Evolutionary conservation across 78 protist species (phyloP).

Genomic region (Speleostelium caveatum): DNA sequence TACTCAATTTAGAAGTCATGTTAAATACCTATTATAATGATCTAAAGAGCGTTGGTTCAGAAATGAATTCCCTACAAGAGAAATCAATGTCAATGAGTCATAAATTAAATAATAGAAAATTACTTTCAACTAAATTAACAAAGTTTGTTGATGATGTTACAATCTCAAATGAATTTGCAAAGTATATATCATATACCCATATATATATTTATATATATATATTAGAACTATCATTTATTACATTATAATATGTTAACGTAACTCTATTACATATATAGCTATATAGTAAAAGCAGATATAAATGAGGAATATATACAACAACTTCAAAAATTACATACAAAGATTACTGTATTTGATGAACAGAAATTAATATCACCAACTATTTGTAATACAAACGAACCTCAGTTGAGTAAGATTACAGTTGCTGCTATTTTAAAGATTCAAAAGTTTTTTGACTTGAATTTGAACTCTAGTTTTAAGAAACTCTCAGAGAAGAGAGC

Average conservation of each 20-base stretch:
- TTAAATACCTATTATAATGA: constrained; percentile 46
- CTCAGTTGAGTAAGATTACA: constrained; percentile 67
- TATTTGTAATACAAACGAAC: constrained; percentile 50
- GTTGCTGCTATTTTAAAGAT: constrained; percentile 63
- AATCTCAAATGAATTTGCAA: constrained; percentile 15
- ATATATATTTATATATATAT: neutral
- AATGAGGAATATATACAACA: constrained; percentile 23
- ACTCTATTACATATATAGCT: constrained; percentile 4
- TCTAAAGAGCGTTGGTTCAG: constrained; percentile 64
- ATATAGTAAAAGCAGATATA: constrained; percentile 40
- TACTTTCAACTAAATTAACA: constrained; percentile 17
- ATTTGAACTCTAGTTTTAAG: constrained; percentile 27
- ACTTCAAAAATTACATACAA: constrained; percentile 40
- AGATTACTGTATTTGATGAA: constrained; percentile 68
- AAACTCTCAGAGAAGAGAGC: constrained; percentile 38
- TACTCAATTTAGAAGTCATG: constrained; percentile 33
- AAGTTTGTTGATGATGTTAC: constrained; percentile 39
- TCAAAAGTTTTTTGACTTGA: constrained; percentile 23
- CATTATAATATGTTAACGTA: neutral
- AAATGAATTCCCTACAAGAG: constrained; percentile 60
- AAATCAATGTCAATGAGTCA: constrained; percentile 55
- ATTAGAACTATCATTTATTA: neutral
- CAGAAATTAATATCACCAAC: constrained; percentile 38
- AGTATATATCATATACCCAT: neutral
- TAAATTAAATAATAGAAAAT: constrained; percentile 72